These are phyloP conservation scores for Phlebiopsis flavidoalba DNA, from an alignment of 768 basidiomycete species.

Conservation along the genomic window DNA sequence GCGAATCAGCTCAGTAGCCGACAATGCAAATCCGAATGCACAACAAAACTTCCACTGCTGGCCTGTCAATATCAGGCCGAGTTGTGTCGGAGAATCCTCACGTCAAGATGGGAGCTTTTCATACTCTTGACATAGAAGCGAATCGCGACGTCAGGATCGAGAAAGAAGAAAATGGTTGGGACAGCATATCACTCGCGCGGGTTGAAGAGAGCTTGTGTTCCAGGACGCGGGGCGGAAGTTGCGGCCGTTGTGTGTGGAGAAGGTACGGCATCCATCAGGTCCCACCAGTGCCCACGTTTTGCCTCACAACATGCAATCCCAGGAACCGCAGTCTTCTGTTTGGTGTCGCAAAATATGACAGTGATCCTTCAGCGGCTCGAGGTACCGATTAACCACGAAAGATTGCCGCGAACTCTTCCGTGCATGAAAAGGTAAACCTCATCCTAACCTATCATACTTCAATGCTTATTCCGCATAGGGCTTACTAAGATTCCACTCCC, in stretches of 20 bases:
- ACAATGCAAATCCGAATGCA: conserved; percentile 20
- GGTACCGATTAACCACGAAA: conserved; percentile 88
- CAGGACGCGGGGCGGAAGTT: conserved; percentile 94
- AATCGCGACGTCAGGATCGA: conserved; percentile 89
- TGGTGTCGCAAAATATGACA: conserved; percentile 97
- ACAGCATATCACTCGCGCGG: conserved; percentile 76
- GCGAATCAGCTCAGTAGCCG: conserved; percentile 32
- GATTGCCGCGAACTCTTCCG: conserved; percentile 71
- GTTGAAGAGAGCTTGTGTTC: conserved; percentile 85
- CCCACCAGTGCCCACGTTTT: neutral
- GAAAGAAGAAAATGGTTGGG: conserved; percentile 80
- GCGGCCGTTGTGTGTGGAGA: conserved; percentile 96
- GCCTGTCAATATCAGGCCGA: conserved; percentile 82
- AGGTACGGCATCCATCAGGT: conserved; percentile 34
- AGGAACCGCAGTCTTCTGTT: conserved; percentile 88
- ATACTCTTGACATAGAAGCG: conserved; percentile 90
- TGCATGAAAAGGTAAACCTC: conserved; percentile 68
- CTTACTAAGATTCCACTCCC: conserved; percentile 74
- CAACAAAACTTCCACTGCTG: conserved; percentile 38
- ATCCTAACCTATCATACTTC: neutral
- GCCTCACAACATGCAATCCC: neutral
- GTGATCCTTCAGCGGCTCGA: conserved; percentile 87
- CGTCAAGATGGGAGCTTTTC: conserved; percentile 89
- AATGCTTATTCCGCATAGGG: conserved; percentile 34
- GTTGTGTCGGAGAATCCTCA: conserved; percentile 84